phyloP scores from a whole-genome alignment of 106 monocot genomes.

The Acanthochlamys bracteata region DNA sequence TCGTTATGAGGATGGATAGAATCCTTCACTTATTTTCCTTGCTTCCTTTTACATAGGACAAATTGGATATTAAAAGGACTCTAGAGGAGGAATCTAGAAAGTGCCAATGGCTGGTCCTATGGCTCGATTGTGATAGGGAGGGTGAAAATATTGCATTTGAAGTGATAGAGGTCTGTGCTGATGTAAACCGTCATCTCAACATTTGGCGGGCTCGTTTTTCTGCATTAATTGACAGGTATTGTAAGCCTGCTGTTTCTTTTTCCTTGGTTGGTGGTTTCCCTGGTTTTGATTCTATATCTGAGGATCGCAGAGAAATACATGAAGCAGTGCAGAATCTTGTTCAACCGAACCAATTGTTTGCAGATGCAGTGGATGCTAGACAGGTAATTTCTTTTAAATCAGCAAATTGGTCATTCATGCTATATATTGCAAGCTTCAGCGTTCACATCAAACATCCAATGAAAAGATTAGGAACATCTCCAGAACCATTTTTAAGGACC shows the following conservation, averaged over 20 bases:
- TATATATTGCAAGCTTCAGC: too few relatives aligned
- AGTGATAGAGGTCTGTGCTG: slow-evolving; percentile 81
- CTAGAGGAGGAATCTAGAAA: slow-evolving; percentile 91
- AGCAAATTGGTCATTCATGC: too few relatives aligned
- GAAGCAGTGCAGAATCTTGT: slow-evolving; percentile 81
- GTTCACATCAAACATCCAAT: too few relatives aligned
- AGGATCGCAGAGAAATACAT: slow-evolving; percentile 74
- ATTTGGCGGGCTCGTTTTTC: slow-evolving; percentile 97
- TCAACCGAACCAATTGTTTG: slow-evolving; percentile 77
- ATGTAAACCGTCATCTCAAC: slow-evolving; percentile 55
- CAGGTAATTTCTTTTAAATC: slow-evolving; percentile 45
- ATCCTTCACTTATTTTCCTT: too few relatives aligned
- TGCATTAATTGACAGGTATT: slow-evolving; percentile 81
- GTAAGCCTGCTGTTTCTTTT: background rate
- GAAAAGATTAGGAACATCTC: too few relatives aligned
- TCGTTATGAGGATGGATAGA: too few relatives aligned
- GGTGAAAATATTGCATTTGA: slow-evolving; percentile 99
- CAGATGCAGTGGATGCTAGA: slow-evolving; percentile 96
- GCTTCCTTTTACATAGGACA: too few relatives aligned
- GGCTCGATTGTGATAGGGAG: slow-evolving; percentile 99
- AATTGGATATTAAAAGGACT: slow-evolving; percentile 77
- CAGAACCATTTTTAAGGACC: too few relatives aligned
- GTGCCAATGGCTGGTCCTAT: slow-evolving; percentile 91
- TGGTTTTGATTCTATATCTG: slow-evolving; percentile 2
- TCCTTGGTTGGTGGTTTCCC: background rate